A percentile compares a stretch with the other conserved stretches of the same genome.
Conservation (phyloP, 768 basidiomycete species). For the Kwoniella dejecticola region DNA sequence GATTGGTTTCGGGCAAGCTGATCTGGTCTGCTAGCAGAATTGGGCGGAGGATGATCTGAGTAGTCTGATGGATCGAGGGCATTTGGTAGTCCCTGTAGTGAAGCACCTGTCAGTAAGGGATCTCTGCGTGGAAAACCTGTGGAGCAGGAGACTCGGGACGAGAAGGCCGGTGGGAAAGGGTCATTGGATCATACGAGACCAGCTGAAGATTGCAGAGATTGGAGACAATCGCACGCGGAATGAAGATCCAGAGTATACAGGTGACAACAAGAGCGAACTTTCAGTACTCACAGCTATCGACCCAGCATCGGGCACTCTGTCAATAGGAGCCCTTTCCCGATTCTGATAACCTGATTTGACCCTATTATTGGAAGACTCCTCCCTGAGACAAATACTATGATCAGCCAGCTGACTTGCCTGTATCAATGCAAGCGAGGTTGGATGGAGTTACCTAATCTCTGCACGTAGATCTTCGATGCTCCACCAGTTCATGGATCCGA, state of each 20-base stretch:
- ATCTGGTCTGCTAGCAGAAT: neutral
- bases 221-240: too few species aligned
- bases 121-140: neutral
- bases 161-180: neutral
- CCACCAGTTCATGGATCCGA: constrained; percentile 45
- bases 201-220: too few species aligned
- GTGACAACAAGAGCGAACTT: too few species aligned
- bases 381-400: constrained; percentile 58
- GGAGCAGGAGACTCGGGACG: neutral
- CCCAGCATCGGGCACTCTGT: constrained; percentile 71
- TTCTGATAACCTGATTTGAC: constrained; percentile 72
- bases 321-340: constrained; percentile 67
- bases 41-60: constrained; percentile 11
- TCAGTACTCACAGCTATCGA: constrained; percentile 36
- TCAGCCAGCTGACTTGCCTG: neutral
- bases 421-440: neutral
- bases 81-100: constrained; percentile 38
- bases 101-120: neutral
- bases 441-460: constrained; percentile 43
- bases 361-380: constrained; percentile 78
- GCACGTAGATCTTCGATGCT: constrained; percentile 43
- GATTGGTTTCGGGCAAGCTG: neutral
- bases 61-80: constrained; percentile 30
- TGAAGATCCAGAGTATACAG: too few species aligned
- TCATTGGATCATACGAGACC: too few species aligned